Evolutionary conservation across 768 basidiomycete genomes (phyloP), one percentile per base, ranked within the genome.

Genomic region (Trametes meyenii): DNA sequence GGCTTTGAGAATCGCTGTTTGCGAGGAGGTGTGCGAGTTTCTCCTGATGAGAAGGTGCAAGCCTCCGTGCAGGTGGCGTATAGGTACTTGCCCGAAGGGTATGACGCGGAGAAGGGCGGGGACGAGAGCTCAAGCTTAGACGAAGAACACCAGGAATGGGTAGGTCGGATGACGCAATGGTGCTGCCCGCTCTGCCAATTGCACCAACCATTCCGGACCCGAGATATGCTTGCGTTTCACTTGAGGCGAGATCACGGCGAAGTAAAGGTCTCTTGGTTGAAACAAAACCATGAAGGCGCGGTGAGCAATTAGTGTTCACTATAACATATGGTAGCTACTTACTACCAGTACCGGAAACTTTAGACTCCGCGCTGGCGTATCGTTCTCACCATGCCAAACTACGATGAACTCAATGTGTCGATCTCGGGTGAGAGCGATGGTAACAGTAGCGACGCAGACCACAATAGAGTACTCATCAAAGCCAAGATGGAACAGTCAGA

Each of bases 101-200:
- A 53, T 26, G 58, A 62, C 8, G 43, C 48, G 19, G 61, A 53
- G 43, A 44, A 58, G 24, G 29, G 4, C 8, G 29, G 29, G 29
- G 29, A 33, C 8, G 62, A 61, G 17, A 49, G 58, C 55, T 46
- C 63, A 3, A 65, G 66, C 23, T 60, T 61, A 42, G 55, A 62
- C 17, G 43, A 58, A 33, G 45, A 58, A 24, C 59, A 65, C 16
- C 58, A 69, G 29, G 69, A 62, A 39, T 60, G 64, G 40, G 49
- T 63, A 12, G 69, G 72, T 50, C 67, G 58, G 11, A 72, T 79
- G 69, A 62, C 61, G 19, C 64, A 71, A 1, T 84, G 81, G 77
- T 42, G 71, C 42, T 88, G 86, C 64, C 85, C 86, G 0, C 64
- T 87, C n/a, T 88, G 86, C 65, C 74, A 76, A 38, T 55, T 83